Evolutionary conservation across 495 filamentous ascomycete species (phyloP).

Genomic region (Daldinia decipiens): DNA sequence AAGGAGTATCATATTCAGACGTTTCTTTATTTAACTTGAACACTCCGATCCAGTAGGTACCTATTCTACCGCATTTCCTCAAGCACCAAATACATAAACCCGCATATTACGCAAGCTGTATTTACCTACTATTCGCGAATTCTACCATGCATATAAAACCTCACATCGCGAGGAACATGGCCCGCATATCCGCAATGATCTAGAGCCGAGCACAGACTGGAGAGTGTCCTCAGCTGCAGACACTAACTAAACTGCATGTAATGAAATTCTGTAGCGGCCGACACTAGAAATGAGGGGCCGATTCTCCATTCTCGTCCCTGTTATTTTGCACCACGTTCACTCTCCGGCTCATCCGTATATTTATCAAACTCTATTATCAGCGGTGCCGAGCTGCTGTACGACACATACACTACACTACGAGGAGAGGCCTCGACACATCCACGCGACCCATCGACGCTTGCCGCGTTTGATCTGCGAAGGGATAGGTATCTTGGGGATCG

Average conservation of each 20-base stretch:
- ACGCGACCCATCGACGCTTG: slow-evolving; percentile 26
- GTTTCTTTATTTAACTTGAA: not conserved
- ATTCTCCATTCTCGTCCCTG: slow-evolving; percentile 41
- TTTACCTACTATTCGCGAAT: slow-evolving; percentile 8
- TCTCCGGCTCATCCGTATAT: slow-evolving; percentile 34
- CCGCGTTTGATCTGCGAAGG: slow-evolving; percentile 39
- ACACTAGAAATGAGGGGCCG: slow-evolving; percentile 8
- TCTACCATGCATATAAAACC: not conserved
- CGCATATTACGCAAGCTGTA: slow-evolving; percentile 7
- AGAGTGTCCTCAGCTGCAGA: not conserved
- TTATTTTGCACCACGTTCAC: slow-evolving; percentile 37
- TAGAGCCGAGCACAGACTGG: slow-evolving; percentile 20
- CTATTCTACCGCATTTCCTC: not conserved
- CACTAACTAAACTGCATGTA: not conserved
- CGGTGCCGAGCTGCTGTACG: slow-evolving; percentile 28
- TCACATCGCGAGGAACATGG: slow-evolving; percentile 17
- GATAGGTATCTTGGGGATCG: slow-evolving; percentile 36
- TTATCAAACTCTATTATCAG: slow-evolving; percentile 17
- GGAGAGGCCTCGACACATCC: slow-evolving; percentile 15
- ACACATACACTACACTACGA: slow-evolving; percentile 11
- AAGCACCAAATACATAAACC: not conserved
- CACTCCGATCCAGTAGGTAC: not conserved
- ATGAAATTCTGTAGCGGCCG: slow-evolving; percentile 8
- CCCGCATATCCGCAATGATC: slow-evolving; percentile 21
- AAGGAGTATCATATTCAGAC: slow-evolving; percentile 26